Percentiles rank a stretch among this genome's conserved stretches.
phyloP scores from a whole-genome alignment of 257 asterid species.

The Solanum chilense region DNA sequence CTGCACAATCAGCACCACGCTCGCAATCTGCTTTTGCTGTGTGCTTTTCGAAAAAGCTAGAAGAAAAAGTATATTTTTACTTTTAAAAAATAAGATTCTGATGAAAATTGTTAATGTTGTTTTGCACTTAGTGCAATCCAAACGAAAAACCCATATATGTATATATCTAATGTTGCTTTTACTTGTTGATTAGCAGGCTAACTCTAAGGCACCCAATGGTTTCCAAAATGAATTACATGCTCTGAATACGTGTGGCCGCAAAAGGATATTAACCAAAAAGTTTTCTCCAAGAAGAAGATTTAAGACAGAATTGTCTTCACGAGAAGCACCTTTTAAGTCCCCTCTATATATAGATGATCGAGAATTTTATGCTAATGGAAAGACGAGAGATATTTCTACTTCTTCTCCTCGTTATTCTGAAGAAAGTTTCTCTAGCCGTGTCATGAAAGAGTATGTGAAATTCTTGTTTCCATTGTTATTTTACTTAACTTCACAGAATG shows the following conservation, averaged over 20 bases:
- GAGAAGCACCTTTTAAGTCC: conserved; percentile 35
- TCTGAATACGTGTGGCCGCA: conserved; percentile 16
- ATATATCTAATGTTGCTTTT: not conserved
- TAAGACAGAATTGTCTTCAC: conserved; percentile 25
- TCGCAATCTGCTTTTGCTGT: conserved; percentile 22
- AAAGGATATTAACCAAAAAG: conserved; percentile 10
- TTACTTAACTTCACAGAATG: not conserved
- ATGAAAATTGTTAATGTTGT: not conserved
- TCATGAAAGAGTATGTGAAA: conserved; percentile 28
- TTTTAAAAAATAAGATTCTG: not conserved
- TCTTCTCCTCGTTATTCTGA: conserved; percentile 20
- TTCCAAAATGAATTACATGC: conserved; percentile 32
- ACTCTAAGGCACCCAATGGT: conserved; percentile 7
- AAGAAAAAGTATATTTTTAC: conserved; percentile 13
- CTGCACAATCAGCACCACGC: conserved; percentile 17
- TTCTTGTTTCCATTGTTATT: not conserved
- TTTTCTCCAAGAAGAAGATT: conserved; percentile 8
- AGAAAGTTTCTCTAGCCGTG: conserved; percentile 12
- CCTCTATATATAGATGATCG: conserved; percentile 20
- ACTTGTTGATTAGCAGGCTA: conserved; percentile 28
- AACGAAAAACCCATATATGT: not conserved
- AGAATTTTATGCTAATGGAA: conserved; percentile 17
- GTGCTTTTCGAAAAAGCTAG: conserved; percentile 25
- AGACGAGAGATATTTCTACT: conserved; percentile 11
- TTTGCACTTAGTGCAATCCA: not conserved